phyloP scores from a whole-genome alignment of 73 alveolate genomes.

The Effrenium voratum region DNA sequence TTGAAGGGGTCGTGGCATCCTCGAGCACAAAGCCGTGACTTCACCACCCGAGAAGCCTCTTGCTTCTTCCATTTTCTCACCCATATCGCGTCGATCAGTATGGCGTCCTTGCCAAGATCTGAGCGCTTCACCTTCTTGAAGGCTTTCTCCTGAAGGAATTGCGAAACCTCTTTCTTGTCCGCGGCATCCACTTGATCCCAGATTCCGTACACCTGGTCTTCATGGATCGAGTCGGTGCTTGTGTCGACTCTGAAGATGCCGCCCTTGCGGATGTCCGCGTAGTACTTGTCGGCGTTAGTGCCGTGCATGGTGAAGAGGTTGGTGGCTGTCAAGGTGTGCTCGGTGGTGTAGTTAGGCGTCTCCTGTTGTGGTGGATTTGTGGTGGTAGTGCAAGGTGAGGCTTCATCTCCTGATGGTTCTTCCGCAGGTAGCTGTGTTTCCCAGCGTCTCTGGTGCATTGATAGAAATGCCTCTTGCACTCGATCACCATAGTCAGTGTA shows the following conservation, averaged over 20 bases:
- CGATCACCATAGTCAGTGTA: background rate
- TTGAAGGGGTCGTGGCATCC: background rate
- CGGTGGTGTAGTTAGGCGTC: background rate
- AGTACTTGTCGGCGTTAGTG: background rate
- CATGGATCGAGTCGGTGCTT: background rate
- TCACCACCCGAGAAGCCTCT: background rate
- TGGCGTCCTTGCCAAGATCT: background rate
- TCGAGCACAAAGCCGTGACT: background rate
- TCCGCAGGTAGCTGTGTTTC: background rate
- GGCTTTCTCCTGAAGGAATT: background rate
- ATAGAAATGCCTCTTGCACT: background rate
- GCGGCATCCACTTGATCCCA: background rate
- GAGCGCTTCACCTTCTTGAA: background rate
- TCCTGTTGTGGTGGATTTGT: background rate
- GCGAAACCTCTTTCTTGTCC: background rate
- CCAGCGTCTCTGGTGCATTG: too few species aligned
- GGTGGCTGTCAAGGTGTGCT: background rate
- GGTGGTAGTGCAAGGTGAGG: background rate
- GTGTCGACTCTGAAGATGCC: background rate
- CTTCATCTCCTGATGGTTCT: background rate
- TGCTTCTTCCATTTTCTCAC: conserved; percentile 4
- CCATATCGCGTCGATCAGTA: background rate
- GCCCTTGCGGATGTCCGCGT: background rate
- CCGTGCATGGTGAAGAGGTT: background rate
- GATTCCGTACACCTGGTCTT: background rate